phyloP scores from a whole-genome alignment of 1,284 basidiomycete genomes.

The Wallemia ichthyophaga region DNA sequence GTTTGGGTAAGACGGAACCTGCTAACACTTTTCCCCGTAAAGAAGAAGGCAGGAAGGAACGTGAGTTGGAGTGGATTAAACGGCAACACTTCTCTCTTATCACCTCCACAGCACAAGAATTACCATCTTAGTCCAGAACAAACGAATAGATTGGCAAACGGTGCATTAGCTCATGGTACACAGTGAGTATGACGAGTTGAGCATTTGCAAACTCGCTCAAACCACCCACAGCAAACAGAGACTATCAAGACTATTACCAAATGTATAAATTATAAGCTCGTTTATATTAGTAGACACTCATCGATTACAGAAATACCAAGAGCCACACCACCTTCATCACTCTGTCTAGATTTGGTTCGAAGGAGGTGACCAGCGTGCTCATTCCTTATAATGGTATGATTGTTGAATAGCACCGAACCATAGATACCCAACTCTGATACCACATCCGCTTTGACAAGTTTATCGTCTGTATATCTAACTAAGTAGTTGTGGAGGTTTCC shows the following conservation, averaged over 20 bases:
- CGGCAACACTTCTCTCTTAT: not conserved
- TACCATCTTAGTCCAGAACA: not conserved
- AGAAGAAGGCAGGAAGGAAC: not conserved
- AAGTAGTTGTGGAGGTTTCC: slow-evolving; percentile 34
- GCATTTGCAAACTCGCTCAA: too few species aligned
- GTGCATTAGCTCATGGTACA: not conserved
- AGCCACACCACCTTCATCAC: slow-evolving; percentile 79
- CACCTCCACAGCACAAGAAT: not conserved
- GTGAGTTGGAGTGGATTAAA: too few species aligned
- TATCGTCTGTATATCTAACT: slow-evolving; percentile 22
- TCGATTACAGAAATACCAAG: slow-evolving; percentile 71
- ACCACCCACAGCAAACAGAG: not conserved
- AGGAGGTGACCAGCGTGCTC: slow-evolving; percentile 54
- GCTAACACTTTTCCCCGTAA: too few species aligned
- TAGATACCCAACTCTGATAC: slow-evolving; percentile 80
- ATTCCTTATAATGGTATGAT: slow-evolving; percentile 19
- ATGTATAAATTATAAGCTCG: not conserved
- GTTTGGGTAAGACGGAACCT: too few species aligned
- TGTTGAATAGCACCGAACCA: slow-evolving; percentile 51
- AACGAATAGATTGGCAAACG: not conserved
- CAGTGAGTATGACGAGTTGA: too few species aligned
- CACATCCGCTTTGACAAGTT: slow-evolving; percentile 29
- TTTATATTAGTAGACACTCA: slow-evolving; percentile 37
- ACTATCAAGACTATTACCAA: not conserved
- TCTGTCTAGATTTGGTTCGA: slow-evolving; percentile 70